phyloP scores from a whole-genome alignment of 345 rosid genomes.

The Dipteronia dyeriana region DNA sequence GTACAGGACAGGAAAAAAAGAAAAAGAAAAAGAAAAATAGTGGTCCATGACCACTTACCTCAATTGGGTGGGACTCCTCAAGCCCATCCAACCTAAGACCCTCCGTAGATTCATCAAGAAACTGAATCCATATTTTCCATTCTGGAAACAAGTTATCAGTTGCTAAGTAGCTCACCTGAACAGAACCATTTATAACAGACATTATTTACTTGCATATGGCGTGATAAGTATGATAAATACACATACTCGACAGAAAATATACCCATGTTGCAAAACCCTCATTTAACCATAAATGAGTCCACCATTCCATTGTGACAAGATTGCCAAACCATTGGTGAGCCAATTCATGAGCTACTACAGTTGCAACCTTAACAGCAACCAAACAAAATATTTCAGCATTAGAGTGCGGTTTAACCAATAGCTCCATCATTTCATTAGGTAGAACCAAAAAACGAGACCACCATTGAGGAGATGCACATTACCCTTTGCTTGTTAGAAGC shows the following conservation, averaged over 20 bases:
- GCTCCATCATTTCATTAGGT: background rate
- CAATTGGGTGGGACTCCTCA: constrained; percentile 96
- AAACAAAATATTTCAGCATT: constrained; percentile 14
- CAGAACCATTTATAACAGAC: constrained; percentile 17
- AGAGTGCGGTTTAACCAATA: background rate
- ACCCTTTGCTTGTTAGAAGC: constrained; percentile 98
- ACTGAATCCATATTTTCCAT: constrained; percentile 99
- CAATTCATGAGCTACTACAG: constrained; percentile 96
- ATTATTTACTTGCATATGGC: constrained; percentile 3
- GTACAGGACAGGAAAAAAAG: background rate
- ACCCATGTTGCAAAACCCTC: constrained; percentile 99
- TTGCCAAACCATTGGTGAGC: constrained; percentile 99
- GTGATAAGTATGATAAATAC: constrained; percentile 7
- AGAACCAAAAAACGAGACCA: constrained; percentile 10
- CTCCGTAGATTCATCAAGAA: constrained; percentile 79
- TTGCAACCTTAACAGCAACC: constrained; percentile 67
- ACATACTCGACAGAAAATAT: constrained; percentile 25
- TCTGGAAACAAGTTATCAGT: constrained; percentile 89
- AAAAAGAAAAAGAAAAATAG: background rate
- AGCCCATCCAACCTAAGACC: constrained; percentile 95
- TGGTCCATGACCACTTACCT: constrained; percentile 46
- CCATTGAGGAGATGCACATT: constrained; percentile 13
- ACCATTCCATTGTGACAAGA: constrained; percentile 99
- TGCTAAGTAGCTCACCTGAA: constrained; percentile 96
- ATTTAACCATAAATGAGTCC: constrained; percentile 98